phyloP scores from a whole-genome alignment of 1,284 basidiomycete species.

The Crucibulum parvulum region DNA sequence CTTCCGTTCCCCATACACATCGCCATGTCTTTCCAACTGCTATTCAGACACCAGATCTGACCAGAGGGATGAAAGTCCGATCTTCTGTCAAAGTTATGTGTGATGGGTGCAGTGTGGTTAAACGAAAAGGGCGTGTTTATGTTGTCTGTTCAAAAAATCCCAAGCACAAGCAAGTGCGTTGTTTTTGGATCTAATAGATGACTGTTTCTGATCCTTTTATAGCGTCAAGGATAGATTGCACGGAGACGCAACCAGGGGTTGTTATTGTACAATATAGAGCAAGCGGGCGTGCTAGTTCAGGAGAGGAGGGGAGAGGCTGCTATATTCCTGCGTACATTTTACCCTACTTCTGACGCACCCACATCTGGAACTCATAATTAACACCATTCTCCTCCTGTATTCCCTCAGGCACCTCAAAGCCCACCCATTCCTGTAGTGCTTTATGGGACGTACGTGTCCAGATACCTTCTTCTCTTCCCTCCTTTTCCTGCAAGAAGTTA shows the following conservation, averaged over 20 bases:
- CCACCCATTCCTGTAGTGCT: slow-evolving; percentile 78
- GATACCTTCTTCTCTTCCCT: slow-evolving; percentile 19
- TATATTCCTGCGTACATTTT: not conserved
- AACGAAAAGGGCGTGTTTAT: slow-evolving; percentile 91
- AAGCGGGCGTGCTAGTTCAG: no score
- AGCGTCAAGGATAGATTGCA: slow-evolving; percentile 65
- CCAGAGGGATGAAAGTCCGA: slow-evolving; percentile 95
- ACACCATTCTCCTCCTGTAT: slow-evolving; percentile 83
- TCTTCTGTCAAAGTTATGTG: slow-evolving; percentile 94
- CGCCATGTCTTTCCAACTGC: slow-evolving; percentile 30
- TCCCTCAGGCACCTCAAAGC: slow-evolving; percentile 79
- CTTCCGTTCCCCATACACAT: slow-evolving; percentile 40
- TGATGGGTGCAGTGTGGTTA: slow-evolving; percentile 87
- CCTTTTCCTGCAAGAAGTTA: slow-evolving; percentile 59
- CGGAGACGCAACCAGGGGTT: not conserved
- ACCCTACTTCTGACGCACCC: slow-evolving; percentile 55
- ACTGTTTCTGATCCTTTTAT: slow-evolving; percentile 12
- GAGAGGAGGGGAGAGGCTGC: no score
- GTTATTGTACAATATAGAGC: no score
- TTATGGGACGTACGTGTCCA: slow-evolving; percentile 71
- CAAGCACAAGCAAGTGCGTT: slow-evolving; percentile 95
- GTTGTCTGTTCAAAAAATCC: slow-evolving; percentile 95
- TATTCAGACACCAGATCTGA: slow-evolving; percentile 41
- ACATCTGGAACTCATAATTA: slow-evolving; percentile 93
- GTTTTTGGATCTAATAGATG: not conserved